Evolutionary conservation across 805 yeast genomes (phyloP), one percentile per base, ranked within the genome.

Genomic region (Spathaspora boniae): DNA sequence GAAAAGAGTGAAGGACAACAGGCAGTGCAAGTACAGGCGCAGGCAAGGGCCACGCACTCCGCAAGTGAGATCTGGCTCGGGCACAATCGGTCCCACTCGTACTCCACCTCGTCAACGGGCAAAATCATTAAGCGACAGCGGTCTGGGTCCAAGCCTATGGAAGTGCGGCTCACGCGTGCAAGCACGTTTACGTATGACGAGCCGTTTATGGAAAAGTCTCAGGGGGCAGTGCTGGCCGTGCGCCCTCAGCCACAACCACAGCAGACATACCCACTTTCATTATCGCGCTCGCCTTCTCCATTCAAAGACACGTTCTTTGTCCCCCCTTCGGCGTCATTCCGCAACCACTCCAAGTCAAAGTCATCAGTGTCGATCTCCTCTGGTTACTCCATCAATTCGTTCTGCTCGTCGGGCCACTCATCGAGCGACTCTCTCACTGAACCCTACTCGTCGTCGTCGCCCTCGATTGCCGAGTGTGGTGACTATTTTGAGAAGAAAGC

Each of bases 121-220:
- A 62, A 60, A 43, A 47, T 60, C 11, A 43, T 60, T 29, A 62
- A 62, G 43, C 45, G 67, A 26, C 66, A 60, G 36, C 50, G 48
- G 37, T 53, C 58, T 17, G 44, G 26, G 16, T 31, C 50, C n/a
- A 31, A 33, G 26, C 29, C 35, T 14, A 31, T 37, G 27, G 21
- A 19, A 20, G 12, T 24, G 9, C 41, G 43, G 29, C 31, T 55
- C 24, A 46, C 41, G 6, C 38, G 60, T 20, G 54, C 58, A n/a
- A 50, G 58, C n/a, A 54, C 60, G 2, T 53, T 50, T 33, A 43
- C 60, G 14, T 51, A 46, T 29, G 49, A 46, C 33, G 54, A 42
- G 26, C 42, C 56, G 9, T 41, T 50, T 11, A 45, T 44, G 18
- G 42, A 41, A 19, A n/a, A 41, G n/a, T n/a, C n/a, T n/a, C n/a